Evolutionary conservation across 768 basidiomycete genomes (phyloP), one percentile per base, ranked within the genome.

Genomic region (Amylocystis lapponica): DNA sequence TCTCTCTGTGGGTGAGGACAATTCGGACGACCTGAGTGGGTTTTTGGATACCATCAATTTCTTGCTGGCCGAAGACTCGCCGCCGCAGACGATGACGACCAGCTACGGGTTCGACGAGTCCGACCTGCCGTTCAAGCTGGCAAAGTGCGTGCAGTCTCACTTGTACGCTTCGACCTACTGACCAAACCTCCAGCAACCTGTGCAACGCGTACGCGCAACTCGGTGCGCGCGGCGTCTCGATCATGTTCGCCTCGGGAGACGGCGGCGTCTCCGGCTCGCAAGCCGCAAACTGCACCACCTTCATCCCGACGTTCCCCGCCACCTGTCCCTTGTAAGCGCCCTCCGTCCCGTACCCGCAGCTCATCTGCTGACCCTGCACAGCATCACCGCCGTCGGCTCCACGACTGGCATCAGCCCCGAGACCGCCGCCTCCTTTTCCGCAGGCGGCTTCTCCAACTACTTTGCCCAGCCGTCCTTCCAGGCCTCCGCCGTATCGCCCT

Each of bases 211-310:
- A 63, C 48, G 49, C 51, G 40, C 61, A 62, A 49, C 61, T 69
- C 19, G 63, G 64, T 33, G 62, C 65, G 12, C 62, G 60, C 33
- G 66, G 67, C 14, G 53, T 56, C 9, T 64, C 62, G 20, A 55
- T 67, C 46, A 48, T 69, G n/a, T 67, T 66, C 57, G 57, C 63
- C 0, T 66, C 67, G 8, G 67, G 67, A 25, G 66, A 68, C 42
- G 64, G 62, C 22, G 66, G 66, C 43, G 65, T 65, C 30, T 59
- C 57, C 11, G 65, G 65, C n/a, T 53, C 53, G 6, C 58, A 61
- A 40, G 32, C 46, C 35, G 36, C 40, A 9, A 21, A 34, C 12
- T 65, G 65, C 58, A 54, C 42, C 13, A 57, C 45, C 22, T 69
- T 67, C 54, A 41, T 64, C 9, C 58, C 62, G 4, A 60, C 62